Percentiles rank a stretch among this genome's conserved stretches.
Conservation (phyloP, 2,329 filamentous ascomycete species). For the Cladophialophora bantiana region DNA sequence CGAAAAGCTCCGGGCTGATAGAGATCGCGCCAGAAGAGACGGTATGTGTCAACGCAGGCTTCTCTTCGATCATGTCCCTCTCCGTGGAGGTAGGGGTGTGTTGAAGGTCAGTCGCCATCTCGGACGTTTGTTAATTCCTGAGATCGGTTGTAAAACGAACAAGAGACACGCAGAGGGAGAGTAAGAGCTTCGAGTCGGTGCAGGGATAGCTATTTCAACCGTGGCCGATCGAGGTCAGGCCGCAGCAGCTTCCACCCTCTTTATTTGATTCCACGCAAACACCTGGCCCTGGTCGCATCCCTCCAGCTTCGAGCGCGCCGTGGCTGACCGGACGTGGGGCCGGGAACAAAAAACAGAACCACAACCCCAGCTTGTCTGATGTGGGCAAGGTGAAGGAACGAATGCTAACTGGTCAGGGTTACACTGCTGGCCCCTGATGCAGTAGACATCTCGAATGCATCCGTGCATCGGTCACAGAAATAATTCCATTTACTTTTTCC, state of each 20-base stretch:
- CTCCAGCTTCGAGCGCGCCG: neutral
- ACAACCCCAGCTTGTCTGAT: conserved; percentile 6
- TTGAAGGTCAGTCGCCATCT: conserved; percentile 28
- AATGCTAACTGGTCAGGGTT: conserved; percentile 16
- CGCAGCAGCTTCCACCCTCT: conserved; percentile 10
- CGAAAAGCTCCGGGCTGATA: conserved; percentile 38
- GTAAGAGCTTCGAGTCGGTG: neutral
- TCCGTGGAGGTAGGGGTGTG: conserved; percentile 25
- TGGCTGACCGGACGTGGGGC: conserved; percentile 24
- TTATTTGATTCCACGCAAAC: conserved; percentile 3
- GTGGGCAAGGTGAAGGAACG: neutral
- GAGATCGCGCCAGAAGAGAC: conserved; percentile 36
- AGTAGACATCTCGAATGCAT: conserved; percentile 9
- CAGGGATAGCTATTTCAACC: conserved; percentile 13
- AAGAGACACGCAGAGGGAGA: neutral
- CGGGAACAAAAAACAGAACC: conserved; percentile 2
- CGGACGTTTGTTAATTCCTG: conserved; percentile 7
- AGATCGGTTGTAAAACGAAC: neutral
- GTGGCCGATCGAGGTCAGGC: neutral
- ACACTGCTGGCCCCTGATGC: conserved; percentile 23
- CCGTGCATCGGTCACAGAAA: conserved; percentile 29
- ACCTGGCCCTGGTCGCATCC: neutral
- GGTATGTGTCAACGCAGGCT: conserved; percentile 31
- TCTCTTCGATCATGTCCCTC: conserved; percentile 30
- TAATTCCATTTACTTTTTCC: conserved; percentile 19